Evolutionary conservation across 805 yeast genomes (phyloP), one percentile per base, ranked within the genome.

Genomic region (Teunomyces lycoperdinae): DNA sequence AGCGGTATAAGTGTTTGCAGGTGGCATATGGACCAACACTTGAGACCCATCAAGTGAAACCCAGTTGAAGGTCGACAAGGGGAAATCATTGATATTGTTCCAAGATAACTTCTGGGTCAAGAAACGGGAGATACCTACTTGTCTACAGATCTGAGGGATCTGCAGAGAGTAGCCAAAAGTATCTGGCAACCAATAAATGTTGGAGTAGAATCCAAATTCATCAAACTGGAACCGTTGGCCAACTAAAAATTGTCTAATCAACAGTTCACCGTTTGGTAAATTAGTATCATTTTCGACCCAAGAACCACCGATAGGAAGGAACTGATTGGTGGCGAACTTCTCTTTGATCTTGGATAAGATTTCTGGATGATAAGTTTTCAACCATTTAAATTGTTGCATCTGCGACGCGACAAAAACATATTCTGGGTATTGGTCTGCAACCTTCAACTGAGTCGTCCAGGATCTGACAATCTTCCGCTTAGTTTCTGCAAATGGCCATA

Each of bases 401-500:
- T 95, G 98, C 5, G 97, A 89, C 0, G 98, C 97, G 14, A 85
- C 97, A 69, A 92, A 92, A 17, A 84, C 83, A 62, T 89, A 91
- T 70, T 94, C 99, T 0, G 98, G 97, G 57, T 89, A 92, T 56
- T 82, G 76, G 46, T 89, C 92, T 60, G 94, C 80, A 42, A 94
- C 67, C 46, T 89, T 84, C 44, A 92, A 72, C 70, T 92, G 99
- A 8, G 96, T 82, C 0, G 96, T 84, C 98, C 98, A 92, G 5
- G 96, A 89, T 54, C 99, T 78, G 2, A 91, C 96, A 47, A 92
- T 81, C 62, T 92, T 92, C 45, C 98, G 80, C 57, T 87, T 85
- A 1, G 98, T 89, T 64, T 94, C 97, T 2, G 96, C 97, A 73
- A 86, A 92, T n/a, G 97, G 98, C 99, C 99, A 92, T 49, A 90